Evolutionary conservation across 1,284 basidiomycete species (phyloP).

Genomic region (Ganoderma sinense): DNA sequence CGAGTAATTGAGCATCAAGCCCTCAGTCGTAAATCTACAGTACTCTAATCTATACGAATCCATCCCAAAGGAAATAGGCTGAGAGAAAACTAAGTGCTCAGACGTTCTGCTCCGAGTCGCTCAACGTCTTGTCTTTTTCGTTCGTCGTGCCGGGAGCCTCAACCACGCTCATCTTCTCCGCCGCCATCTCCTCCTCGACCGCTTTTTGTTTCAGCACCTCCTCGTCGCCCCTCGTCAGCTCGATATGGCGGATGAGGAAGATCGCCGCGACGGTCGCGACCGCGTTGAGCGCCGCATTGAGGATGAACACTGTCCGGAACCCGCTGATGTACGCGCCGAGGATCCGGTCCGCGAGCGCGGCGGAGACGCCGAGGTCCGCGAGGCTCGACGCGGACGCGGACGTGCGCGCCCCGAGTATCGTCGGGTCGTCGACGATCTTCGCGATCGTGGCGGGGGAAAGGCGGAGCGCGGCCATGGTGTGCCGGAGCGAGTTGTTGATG

Average conservation of each 20-base stretch:
- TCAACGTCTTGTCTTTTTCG: constrained; percentile 1
- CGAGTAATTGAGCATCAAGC: background rate
- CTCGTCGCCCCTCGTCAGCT: constrained; percentile 65
- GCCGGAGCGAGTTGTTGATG: constrained; percentile 62
- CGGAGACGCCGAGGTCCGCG: constrained; percentile 45
- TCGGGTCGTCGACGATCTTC: constrained; percentile 57
- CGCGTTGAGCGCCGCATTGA: constrained; percentile 57
- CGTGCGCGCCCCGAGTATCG: constrained; percentile 48
- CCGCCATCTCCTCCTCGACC: constrained; percentile 11
- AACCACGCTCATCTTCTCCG: constrained; percentile 14
- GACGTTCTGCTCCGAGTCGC: background rate
- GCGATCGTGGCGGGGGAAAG: constrained; percentile 47
- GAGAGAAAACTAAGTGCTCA: background rate
- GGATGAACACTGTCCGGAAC: constrained; percentile 63
- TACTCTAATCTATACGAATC: background rate
- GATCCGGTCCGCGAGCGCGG: constrained; percentile 47
- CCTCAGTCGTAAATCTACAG: background rate
- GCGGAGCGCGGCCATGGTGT: constrained; percentile 46
- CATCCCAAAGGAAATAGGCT: background rate
- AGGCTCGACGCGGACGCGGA: constrained; percentile 40
- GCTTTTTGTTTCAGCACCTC: constrained; percentile 48
- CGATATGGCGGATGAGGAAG: constrained; percentile 64
- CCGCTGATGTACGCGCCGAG: constrained; percentile 64
- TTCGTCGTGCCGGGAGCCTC: background rate
- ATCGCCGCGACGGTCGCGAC: constrained; percentile 58